Conservation (phyloP, 768 basidiomycete species). For the Lyophyllum decastes region DNA sequence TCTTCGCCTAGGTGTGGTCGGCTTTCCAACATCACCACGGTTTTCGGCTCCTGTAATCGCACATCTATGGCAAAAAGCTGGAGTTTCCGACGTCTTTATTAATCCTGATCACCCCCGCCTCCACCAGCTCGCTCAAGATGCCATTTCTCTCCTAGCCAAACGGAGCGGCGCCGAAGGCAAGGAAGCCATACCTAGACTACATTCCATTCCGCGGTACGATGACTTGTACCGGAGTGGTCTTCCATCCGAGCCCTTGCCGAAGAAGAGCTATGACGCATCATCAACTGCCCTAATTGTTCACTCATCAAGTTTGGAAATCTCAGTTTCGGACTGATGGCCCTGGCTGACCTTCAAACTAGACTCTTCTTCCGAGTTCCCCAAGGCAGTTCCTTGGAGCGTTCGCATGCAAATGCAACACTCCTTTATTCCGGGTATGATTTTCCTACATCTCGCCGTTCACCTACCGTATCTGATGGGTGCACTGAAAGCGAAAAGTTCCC, state of each 20-base stretch:
- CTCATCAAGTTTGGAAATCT: neutral
- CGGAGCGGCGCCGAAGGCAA: too few species aligned
- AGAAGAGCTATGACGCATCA: neutral
- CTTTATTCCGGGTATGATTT: neutral
- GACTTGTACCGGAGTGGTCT: neutral
- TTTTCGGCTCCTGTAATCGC: conserved; percentile 2
- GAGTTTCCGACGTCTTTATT: neutral
- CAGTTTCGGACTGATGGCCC: neutral
- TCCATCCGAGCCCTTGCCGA: neutral
- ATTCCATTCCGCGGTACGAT: neutral
- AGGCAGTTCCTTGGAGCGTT: neutral
- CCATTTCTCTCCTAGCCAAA: neutral
- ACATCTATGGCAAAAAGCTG: neutral
- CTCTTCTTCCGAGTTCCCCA: neutral
- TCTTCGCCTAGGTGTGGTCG: too few species aligned
- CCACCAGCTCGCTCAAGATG: neutral
- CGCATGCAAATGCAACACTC: too few species aligned
- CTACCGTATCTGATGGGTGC: neutral
- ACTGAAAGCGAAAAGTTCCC: neutral
- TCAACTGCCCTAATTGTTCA: conserved; percentile 2
- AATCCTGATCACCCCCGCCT: neutral
- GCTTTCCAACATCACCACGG: conserved; percentile 3
- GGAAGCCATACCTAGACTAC: too few species aligned
- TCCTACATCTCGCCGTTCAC: neutral
- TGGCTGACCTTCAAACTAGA: neutral